Base-by-base conservation (phyloP, 768 basidiomycete genomes). In the Trametes meyenii region DNA sequence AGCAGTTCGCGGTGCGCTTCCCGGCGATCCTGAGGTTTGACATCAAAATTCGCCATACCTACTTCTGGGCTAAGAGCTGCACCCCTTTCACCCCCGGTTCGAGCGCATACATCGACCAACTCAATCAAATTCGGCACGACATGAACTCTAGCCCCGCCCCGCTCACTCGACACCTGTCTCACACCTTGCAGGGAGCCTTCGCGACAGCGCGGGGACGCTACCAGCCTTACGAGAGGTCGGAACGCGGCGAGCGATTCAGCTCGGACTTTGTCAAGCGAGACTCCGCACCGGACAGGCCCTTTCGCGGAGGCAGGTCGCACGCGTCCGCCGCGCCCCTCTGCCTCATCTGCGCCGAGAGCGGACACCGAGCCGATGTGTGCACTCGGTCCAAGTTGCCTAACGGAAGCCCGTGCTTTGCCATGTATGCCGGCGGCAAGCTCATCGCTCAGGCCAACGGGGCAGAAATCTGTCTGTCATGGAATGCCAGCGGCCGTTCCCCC, bases 331-430 rank as follows among this genome's bases (percentile, higher is more conserved):
- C 33, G 4, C 36, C 55, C 16, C 51, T 55, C 36, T 60, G 52
- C 52, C 52, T 60, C 59, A 26, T 60, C 59, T 54, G 59, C 45
- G 53, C 39, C n/a, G 16, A n/a, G 36, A 54, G 44, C 44, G 59
- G 59, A 12, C 59, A 60, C 23, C 42, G 51, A 10, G 59, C 59
- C 1, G 53, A 49, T 21, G 12, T 13, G 2, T 60, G 59, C 19
- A 55, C 52, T 12, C 36, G 44, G 24, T 48, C 44, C 14, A 17
- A 17, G 17, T n/a, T 50, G 1, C 45, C 38, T 0, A 61, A 50
- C 7, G 46, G 53, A 23, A 23, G 19, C 23, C 17, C 60, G 2
- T n/a, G 19, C 26, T 50, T 40, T 52, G 48, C 46, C 17, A 33
- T 42, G 17, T 19, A 14, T 5, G 12, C 45, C 11, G 29, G 24